A percentile compares a stretch with the other conserved stretches of the same genome.
phyloP scores from a whole-genome alignment of 768 basidiomycete species.

The Mycena pura region DNA sequence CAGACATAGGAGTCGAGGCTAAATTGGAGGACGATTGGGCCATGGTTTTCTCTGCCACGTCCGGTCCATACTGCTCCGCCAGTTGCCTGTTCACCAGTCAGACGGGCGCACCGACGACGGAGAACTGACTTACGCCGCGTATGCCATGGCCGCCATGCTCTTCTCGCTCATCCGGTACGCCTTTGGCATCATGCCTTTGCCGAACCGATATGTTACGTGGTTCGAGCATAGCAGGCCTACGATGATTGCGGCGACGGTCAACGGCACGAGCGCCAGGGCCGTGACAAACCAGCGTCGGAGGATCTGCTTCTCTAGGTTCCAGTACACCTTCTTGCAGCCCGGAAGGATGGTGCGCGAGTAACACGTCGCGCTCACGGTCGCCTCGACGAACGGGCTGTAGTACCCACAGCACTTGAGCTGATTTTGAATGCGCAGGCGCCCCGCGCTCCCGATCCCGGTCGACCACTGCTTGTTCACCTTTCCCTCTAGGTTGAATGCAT shows the following conservation, averaged over 20 bases:
- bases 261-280: slow-evolving; percentile 61
- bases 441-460: slow-evolving; percentile 50
- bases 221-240: slow-evolving; percentile 63
- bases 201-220: slow-evolving; percentile 74
- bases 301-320: slow-evolving; percentile 52
- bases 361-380: slow-evolving; percentile 64
- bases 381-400: slow-evolving; percentile 70
- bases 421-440: slow-evolving; percentile 65
- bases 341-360: slow-evolving; percentile 64
- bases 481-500: slow-evolving; percentile 70
- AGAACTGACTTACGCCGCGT: slow-evolving; percentile 55
- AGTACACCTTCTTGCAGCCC: slow-evolving; percentile 65
- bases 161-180: slow-evolving; percentile 64
- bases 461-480: slow-evolving; percentile 72
- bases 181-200: slow-evolving; percentile 75
- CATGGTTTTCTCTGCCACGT: slow-evolving; percentile 43
- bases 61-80: slow-evolving; percentile 66
- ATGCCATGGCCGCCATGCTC: slow-evolving; percentile 67
- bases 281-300: slow-evolving; percentile 62
- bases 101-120: not conserved
- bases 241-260: slow-evolving; percentile 61
- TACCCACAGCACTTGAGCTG: slow-evolving; percentile 70
- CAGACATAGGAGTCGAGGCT: not conserved
- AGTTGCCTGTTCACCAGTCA: slow-evolving; percentile 51
- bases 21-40: slow-evolving; percentile 11